Percentiles rank a stretch among this genome's conserved stretches.
Conservation (phyloP, 495 filamentous ascomycete species). For the Xanthoparmelia taractica region DNA sequence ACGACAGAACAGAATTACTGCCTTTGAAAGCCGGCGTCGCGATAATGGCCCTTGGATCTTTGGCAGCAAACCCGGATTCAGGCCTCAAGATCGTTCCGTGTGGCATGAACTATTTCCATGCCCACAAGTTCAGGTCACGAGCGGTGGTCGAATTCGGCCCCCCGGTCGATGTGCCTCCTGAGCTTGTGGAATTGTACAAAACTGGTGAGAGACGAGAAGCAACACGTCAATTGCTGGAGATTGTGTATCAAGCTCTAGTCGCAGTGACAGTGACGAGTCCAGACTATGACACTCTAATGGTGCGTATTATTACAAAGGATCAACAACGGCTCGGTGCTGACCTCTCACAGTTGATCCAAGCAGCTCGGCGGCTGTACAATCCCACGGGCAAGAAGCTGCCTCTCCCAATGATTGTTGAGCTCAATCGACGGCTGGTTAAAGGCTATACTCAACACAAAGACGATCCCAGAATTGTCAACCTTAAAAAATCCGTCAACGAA, state of each 20-base stretch:
- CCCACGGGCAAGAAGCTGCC: constrained; percentile 89
- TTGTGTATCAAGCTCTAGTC: constrained; percentile 73
- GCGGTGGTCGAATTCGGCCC: constrained; percentile 94
- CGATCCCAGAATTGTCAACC: constrained; percentile 71
- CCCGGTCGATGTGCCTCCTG: constrained; percentile 70
- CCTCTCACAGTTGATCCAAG: constrained; percentile 65
- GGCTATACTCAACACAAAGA: constrained; percentile 91
- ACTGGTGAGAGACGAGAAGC: constrained; percentile 75
- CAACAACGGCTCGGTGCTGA: constrained; percentile 29
- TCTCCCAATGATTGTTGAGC: constrained; percentile 87
- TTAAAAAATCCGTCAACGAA: constrained; percentile 68
- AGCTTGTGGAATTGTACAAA: constrained; percentile 80
- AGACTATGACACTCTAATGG: constrained; percentile 96
- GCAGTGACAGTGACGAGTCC: constrained; percentile 89
- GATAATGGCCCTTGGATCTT: constrained; percentile 91
- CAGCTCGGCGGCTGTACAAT: constrained; percentile 87
- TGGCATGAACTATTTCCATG: constrained; percentile 99
- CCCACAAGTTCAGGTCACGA: constrained; percentile 95
- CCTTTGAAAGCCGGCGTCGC: constrained; percentile 97
- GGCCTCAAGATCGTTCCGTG: constrained; percentile 98
- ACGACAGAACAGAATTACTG: constrained; percentile 87
- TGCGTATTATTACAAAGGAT: constrained; percentile 32
- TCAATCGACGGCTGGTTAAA: constrained; percentile 86
- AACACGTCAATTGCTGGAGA: constrained; percentile 72
- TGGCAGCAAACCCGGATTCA: constrained; percentile 81